Evolutionary conservation across 306 rosid species (phyloP), one percentile per base, ranked within the genome.

Genomic region (Nissolia schottii): DNA sequence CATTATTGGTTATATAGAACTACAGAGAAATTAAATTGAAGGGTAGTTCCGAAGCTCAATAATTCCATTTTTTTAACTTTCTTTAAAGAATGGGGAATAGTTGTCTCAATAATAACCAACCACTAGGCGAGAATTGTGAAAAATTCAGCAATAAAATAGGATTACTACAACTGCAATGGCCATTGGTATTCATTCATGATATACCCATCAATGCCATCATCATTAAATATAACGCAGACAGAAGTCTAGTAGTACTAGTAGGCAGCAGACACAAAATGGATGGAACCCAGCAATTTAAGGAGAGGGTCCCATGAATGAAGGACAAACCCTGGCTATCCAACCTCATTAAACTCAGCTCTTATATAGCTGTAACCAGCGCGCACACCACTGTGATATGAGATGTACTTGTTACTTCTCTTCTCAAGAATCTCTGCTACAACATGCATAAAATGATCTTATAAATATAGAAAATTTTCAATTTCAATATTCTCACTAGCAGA

Each of bases 361-460:
- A 37, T 0, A 37, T 74, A 61, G 82, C 88, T 79, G 84, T 79
- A 51, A 49, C 67, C 78, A 51, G 72, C 80, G 22, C 80, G 73
- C 16, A 24, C 50, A 56, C n/a, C 72, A 28, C 75, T 40, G 45
- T 31, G 3, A 16, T 13, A 37, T 61, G 3, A 16, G 16, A 37
- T 61, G 51, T 46, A 57, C n/a, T n/a, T n/a, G n/a, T n/a, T n/a
- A 54, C 22, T 65, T 59, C 64, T 50, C 64, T n/a, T n/a, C 43
- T 37, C 14, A 64, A 45, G 68, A 61, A 62, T 56, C 56, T 80
- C 56, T 58, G 45, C 54, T 23, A 28, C 24, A 76, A 32, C 57
- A 38, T 20, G 8, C 54, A 46, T 2, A 72, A 54, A 43, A 14
- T 70, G 45, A 62, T 25, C 43, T 37, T 37, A n/a, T n/a, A 37